Base-by-base conservation (phyloP, 2,329 filamentous ascomycete genomes). In the Rhynchosporium graminicola region DNA sequence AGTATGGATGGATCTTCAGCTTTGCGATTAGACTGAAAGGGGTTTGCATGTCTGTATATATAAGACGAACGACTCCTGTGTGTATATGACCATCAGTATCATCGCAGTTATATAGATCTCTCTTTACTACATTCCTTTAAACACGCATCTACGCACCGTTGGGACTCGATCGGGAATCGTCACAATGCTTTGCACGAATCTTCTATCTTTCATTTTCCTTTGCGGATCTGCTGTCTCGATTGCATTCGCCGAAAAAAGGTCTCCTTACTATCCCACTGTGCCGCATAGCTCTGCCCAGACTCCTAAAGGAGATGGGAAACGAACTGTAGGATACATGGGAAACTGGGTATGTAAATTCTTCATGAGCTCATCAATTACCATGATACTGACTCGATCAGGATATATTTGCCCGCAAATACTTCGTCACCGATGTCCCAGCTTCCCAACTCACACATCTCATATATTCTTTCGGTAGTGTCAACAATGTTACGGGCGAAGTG, bases 401-500 rank as follows among this genome's bases (percentile, higher is more conserved):
- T 26, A 67, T 66, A 40, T 66, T 65, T 38, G 66, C 28, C 8
- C 64, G 64, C 28, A 64, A 65, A 31, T 91, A 88, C 71, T 82
- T 88, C 59, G 88, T 90, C 0, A 81, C 87, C 51, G 80, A 91
- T 68, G 80, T 96, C 10, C 87, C 87, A 0, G 84, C 80, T 2
- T 79, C 84, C 1, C 80, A 90, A 65, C 78, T 96, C 57, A 93
- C 88, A 0, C 90, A 94, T 69, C 80, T 96, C 2, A 80, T 96
- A 2, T 96, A 84, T 71, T 83, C 91, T 2, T 96, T 96, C 75
- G 88, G 89, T 71, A 92, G 95, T 72, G 76, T 95, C 31, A 80
- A 80, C 8, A 74, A 83, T 0, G 84, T 87, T 43, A 91, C 91
- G 40, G 88, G 64, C 10, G 60, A 61, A 61, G 65, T 67, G 62